Conservation (phyloP, 331 rosid species). For the Dryas integrifolia region DNA sequence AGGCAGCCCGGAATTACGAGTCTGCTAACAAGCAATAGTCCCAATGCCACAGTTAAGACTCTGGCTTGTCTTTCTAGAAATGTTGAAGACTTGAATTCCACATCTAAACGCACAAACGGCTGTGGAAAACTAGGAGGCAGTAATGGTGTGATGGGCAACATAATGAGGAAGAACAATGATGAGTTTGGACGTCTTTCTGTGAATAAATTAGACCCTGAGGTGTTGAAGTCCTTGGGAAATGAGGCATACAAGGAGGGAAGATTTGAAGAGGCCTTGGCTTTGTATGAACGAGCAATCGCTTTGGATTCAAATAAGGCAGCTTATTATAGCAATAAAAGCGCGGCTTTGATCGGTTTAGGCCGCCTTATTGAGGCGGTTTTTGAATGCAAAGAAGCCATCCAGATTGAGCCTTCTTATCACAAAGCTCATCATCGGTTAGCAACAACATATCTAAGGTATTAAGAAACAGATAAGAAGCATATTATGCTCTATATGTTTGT, state of each 20-base stretch:
- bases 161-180: constrained; percentile 57
- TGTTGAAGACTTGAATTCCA: constrained; percentile 28
- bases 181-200: constrained; percentile 32
- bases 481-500: not conserved
- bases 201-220: constrained; percentile 66
- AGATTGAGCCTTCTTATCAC: constrained; percentile 64
- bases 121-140: constrained; percentile 27
- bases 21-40: constrained; percentile 40
- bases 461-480: not conserved
- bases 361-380: constrained; percentile 60
- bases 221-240: constrained; percentile 75
- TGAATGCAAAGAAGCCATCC: constrained; percentile 64
- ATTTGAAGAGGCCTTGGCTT: constrained; percentile 63
- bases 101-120: constrained; percentile 24
- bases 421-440: constrained; percentile 87
- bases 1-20: constrained; percentile 44
- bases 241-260: constrained; percentile 70
- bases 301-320: constrained; percentile 70
- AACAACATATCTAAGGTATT: constrained; percentile 72
- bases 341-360: constrained; percentile 62
- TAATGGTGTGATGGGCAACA: constrained; percentile 62
- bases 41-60: constrained; percentile 35
- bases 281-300: constrained; percentile 70
- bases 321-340: constrained; percentile 74
- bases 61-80: constrained; percentile 28